phyloP scores from a whole-genome alignment of 805 yeast species.

The Lipomyces yamadae region DNA sequence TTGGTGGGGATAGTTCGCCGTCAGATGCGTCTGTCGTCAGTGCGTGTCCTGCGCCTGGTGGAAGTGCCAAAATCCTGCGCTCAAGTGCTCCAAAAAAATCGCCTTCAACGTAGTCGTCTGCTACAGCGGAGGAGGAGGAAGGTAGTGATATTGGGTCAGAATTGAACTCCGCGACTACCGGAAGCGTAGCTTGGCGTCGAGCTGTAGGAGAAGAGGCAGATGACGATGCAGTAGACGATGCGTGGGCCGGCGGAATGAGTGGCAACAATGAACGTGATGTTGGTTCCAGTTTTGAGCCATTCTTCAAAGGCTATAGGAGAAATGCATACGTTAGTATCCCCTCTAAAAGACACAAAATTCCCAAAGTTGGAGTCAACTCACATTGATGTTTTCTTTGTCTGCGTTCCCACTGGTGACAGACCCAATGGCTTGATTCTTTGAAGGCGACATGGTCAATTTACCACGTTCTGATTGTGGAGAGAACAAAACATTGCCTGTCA shows the following conservation, averaged over 20 bases:
- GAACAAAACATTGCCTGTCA: not conserved
- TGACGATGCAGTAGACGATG: conserved; percentile 13
- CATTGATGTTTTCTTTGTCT: conserved; percentile 2
- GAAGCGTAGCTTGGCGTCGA: conserved; percentile 17
- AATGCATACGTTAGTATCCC: not conserved
- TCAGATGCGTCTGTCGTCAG: not conserved
- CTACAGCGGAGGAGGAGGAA: conserved; percentile 21
- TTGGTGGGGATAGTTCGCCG: not conserved
- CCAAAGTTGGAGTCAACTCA: conserved; percentile 5
- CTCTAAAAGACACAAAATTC: not conserved
- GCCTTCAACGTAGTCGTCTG: conserved; percentile 21
- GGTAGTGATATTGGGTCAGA: conserved; percentile 13
- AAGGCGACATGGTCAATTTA: not conserved
- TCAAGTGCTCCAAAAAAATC: conserved; percentile 33
- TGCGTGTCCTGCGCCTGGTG: conserved; percentile 10
- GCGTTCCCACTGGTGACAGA: conserved; percentile 4
- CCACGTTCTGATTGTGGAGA: not conserved
- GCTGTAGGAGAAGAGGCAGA: not conserved
- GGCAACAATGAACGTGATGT: not conserved
- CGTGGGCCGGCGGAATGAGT: conserved; percentile 9
- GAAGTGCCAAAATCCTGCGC: conserved; percentile 26
- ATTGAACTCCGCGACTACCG: conserved; percentile 29
- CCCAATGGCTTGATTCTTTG: not conserved
- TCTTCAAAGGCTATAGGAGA: not conserved
- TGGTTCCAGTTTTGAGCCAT: not conserved